phyloP scores from a whole-genome alignment of 1,284 basidiomycete species.

The Ganoderma sinense region DNA sequence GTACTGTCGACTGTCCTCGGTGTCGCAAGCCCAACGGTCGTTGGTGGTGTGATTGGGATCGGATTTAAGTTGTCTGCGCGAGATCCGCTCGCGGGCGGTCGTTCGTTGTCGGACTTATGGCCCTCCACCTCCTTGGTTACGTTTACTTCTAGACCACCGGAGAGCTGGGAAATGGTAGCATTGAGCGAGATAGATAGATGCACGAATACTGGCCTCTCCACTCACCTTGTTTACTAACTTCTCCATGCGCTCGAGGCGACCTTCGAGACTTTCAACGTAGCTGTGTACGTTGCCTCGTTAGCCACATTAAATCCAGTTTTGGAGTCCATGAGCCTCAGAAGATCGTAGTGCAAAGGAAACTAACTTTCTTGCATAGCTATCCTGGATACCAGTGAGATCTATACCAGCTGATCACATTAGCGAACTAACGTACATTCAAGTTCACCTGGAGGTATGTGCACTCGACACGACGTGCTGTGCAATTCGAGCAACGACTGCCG shows the following conservation, averaged over 20 bases:
- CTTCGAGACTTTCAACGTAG: too few species aligned
- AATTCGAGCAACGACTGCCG: background rate
- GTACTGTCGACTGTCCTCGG: conserved; percentile 14
- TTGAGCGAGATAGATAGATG: background rate
- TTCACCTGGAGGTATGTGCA: background rate
- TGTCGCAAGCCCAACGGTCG: conserved; percentile 13
- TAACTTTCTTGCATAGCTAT: background rate
- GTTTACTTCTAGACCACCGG: conserved; percentile 45
- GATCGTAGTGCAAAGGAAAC: background rate
- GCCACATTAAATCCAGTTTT: too few species aligned
- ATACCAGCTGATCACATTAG: background rate
- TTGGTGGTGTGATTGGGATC: conserved; percentile 16
- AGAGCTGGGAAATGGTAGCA: conserved; percentile 43
- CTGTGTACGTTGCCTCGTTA: too few species aligned
- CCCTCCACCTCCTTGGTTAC: conserved; percentile 47
- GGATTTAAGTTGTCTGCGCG: too few species aligned
- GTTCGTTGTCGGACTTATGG: conserved; percentile 6
- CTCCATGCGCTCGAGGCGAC: too few species aligned
- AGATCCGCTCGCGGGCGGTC: conserved; percentile 10
- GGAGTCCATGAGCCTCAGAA: too few species aligned
- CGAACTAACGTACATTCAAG: background rate
- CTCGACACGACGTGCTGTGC: background rate
- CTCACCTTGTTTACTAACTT: too few species aligned
- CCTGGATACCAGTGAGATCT: background rate
- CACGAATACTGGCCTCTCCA: too few species aligned